Evolutionary conservation across 2,329 filamentous ascomycete species (phyloP).

Genomic region (Daldinia sp.): DNA sequence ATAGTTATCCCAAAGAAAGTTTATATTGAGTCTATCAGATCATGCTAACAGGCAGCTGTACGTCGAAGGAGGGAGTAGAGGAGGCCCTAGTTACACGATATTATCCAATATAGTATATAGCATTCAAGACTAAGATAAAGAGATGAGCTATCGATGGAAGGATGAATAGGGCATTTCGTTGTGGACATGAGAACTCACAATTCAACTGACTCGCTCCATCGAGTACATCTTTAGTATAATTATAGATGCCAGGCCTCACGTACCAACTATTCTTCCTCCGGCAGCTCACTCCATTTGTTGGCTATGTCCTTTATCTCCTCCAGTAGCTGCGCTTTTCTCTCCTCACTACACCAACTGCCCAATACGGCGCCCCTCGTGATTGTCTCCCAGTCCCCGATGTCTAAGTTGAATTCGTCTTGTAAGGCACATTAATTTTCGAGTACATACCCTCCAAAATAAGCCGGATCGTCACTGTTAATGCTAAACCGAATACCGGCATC

Average conservation of each 20-base stretch:
- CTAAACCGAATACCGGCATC: slow-evolving; percentile 74
- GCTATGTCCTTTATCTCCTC: slow-evolving; percentile 57
- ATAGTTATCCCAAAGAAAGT: no score
- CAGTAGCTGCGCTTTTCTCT: slow-evolving; percentile 71
- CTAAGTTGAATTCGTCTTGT: slow-evolving; percentile 76
- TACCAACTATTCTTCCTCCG: background rate
- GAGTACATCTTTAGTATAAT: background rate
- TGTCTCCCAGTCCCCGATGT: slow-evolving; percentile 72
- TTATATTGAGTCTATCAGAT: no score
- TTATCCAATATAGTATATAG: no score
- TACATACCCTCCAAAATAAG: slow-evolving; percentile 81
- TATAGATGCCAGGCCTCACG: background rate
- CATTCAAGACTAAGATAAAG: no score
- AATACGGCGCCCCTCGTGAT: slow-evolving; percentile 73
- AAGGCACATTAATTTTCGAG: slow-evolving; percentile 81
- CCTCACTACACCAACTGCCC: slow-evolving; percentile 76
- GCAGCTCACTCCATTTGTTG: slow-evolving; percentile 38
- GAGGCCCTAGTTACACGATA: no score
- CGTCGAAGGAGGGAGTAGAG: no score
- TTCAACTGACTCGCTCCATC: no score
- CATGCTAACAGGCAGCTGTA: no score
- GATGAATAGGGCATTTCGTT: no score
- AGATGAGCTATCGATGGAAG: no score
- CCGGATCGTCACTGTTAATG: slow-evolving; percentile 80
- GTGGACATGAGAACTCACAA: no score